Evolutionary conservation across 73 alveolate species (phyloP).

Genomic region (Durusdinium trenchii): DNA sequence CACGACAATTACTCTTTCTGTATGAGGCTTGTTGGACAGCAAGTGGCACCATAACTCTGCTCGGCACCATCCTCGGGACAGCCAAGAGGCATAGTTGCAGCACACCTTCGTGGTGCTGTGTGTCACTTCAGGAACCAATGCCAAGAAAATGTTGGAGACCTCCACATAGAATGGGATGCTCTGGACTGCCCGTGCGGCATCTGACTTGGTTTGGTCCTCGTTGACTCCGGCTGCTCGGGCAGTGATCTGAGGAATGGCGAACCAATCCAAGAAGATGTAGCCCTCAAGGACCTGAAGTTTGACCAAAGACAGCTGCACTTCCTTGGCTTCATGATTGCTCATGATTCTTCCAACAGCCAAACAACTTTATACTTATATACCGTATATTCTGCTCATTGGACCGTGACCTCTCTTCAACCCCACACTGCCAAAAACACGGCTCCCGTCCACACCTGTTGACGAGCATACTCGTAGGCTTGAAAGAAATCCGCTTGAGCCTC

Average conservation of each 20-base stretch:
- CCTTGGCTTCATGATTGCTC: background rate
- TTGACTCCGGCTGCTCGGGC: conserved; percentile 38
- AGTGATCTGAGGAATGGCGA: conserved; percentile 61
- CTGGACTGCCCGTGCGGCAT: conserved; percentile 43
- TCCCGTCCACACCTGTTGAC: background rate
- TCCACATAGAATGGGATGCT: conserved; percentile 72
- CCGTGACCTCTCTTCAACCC: background rate
- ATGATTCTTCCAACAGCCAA: background rate
- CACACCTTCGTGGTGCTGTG: background rate
- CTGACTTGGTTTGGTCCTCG: conserved; percentile 34
- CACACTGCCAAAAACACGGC: background rate
- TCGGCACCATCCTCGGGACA: conserved; percentile 37
- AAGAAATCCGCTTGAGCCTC: no score
- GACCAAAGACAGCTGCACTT: background rate
- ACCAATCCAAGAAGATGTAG: conserved; percentile 70
- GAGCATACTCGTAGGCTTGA: no score
- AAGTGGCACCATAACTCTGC: conserved; percentile 28
- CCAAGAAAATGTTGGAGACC: no score
- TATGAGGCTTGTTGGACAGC: background rate
- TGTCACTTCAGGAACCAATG: no score
- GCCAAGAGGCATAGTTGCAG: background rate
- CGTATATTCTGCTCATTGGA: no score
- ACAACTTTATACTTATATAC: no score
- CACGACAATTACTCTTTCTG: background rate
- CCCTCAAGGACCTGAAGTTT: background rate